These are phyloP conservation scores for Ogataea pini DNA, from an alignment of 805 yeast species.

Conservation along the genomic window DNA sequence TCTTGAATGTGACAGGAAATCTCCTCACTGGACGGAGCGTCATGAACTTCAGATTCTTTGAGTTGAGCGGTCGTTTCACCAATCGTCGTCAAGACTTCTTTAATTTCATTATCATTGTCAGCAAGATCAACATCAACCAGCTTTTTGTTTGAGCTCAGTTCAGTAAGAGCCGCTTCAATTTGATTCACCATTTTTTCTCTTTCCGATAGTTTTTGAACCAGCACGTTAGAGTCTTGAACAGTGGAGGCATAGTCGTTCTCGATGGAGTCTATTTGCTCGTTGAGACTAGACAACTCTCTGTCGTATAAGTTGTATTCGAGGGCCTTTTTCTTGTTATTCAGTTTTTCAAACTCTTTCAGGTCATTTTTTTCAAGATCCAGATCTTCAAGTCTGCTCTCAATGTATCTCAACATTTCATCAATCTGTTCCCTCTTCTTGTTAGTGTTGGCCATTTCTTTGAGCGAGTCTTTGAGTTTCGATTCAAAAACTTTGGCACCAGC, in stretches of 20 bases:
- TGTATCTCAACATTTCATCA: conserved; percentile 67
- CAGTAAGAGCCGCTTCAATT: conserved; percentile 46
- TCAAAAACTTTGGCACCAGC: conserved; percentile 96
- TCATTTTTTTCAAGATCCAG: conserved; percentile 80
- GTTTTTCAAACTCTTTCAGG: conserved; percentile 63
- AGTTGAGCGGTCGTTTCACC: conserved; percentile 52
- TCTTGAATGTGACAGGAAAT: conserved; percentile 23
- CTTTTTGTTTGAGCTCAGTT: conserved; percentile 49
- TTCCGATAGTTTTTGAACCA: conserved; percentile 56
- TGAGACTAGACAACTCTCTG: conserved; percentile 68
- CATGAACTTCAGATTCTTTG: conserved; percentile 42
- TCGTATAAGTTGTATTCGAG: conserved; percentile 76
- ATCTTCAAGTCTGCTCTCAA: conserved; percentile 72
- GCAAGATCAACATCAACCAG: conserved; percentile 55
- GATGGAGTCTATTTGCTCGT: conserved; percentile 57
- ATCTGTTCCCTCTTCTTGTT: conserved; percentile 69
- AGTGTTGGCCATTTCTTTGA: conserved; percentile 75
- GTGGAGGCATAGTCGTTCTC: conserved; percentile 57
- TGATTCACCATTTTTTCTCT: conserved; percentile 55
- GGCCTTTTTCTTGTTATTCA: conserved; percentile 67
- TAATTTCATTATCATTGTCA: conserved; percentile 51
- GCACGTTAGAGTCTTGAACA: conserved; percentile 52
- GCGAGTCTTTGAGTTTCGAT: conserved; percentile 71
- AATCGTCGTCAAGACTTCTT: conserved; percentile 48
- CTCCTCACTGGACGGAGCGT: conserved; percentile 29